phyloP scores from a whole-genome alignment of 139 green algal genomes.

The Chlorella sp. region DNA sequence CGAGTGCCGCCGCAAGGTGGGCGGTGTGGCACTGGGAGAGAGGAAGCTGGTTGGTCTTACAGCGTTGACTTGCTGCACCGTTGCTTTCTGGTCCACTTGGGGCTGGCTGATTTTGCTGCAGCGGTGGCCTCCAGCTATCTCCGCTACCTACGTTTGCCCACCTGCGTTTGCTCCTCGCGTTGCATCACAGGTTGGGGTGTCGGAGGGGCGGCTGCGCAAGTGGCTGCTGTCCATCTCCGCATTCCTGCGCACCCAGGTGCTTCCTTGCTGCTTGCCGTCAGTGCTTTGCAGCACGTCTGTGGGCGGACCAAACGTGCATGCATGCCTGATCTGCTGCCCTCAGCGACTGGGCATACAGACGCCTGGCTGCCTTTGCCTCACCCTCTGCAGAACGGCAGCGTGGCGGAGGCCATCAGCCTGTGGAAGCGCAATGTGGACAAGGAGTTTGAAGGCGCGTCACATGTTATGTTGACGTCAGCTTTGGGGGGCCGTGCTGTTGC shows the following conservation, averaged over 20 bases:
- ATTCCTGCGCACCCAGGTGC: constrained; percentile 75
- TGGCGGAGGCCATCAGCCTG: constrained; percentile 83
- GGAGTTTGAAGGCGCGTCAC: constrained; percentile 74
- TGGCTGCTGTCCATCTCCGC: constrained; percentile 93
- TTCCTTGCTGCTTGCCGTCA: neutral
- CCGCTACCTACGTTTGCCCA: no score
- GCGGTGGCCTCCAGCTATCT: no score
- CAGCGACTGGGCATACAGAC: neutral
- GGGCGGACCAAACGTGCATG: no score
- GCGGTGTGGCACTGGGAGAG: no score
- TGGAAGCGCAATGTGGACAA: constrained; percentile 89
- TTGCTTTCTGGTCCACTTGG: no score
- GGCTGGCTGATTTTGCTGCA: no score
- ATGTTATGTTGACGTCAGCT: no score
- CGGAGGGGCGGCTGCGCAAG: constrained; percentile 87
- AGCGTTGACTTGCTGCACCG: no score
- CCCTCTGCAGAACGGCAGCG: constrained; percentile 76
- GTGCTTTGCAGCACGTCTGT: no score
- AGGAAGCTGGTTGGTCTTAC: no score
- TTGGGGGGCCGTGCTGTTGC: no score
- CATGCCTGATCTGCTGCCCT: neutral
- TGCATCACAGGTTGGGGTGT: constrained; percentile 75
- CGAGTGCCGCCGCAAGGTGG: constrained; percentile 52
- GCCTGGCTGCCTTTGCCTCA: neutral
- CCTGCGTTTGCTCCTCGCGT: no score